Base-by-base conservation (phyloP, 352 stramenopile genomes). In the Elongisporangium prolatum region DNA sequence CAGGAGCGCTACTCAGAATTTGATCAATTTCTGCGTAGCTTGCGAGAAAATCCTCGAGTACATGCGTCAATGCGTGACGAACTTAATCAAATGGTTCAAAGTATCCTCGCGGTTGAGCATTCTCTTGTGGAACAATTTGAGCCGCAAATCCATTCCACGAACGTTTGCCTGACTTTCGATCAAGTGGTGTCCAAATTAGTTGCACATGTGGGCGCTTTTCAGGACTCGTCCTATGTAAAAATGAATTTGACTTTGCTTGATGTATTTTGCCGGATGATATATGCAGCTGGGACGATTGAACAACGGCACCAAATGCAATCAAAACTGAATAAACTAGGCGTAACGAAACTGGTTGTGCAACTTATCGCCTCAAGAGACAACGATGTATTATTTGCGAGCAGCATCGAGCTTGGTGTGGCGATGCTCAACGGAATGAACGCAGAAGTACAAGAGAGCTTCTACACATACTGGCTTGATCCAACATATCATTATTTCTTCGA, bases 341-440 rank as follows among this genome's bases (percentile, higher is more conserved):
- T 88, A 7, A 89, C 79, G 14, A 63, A 74, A 16, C 61, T 91
- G n/a, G 76, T 91, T 10, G 76, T 91, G 0, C 66, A 88, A 21
- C 50, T 91, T 17, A 80, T 91, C 24, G 60, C 77, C 18, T 74
- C 58, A 2, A 60, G 77, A 17, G 77, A 87, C 13, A 80, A 86
- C 40, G 75, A 86, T 18, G 57, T 67, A 6, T 51, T 91, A 11
- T 86, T 89, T 64, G 62, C 71, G 16, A 80, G 68, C 20, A 75
- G 76, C 60, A 74, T 91, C 47, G 64, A 82, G 38, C 70, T 91
- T 21, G 81, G 81, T 10, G 77, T 91, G 13, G 77, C 81, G 10
- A 60, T 91, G 4, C 56, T 91, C 20, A 75, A 89, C 59, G 81
- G 79, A 4, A 89, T 91, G 79, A 91, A 91, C 51, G 77, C 81